phyloP scores from a whole-genome alignment of 2,329 filamentous ascomycete species.

The Beauveria sp. region DNA sequence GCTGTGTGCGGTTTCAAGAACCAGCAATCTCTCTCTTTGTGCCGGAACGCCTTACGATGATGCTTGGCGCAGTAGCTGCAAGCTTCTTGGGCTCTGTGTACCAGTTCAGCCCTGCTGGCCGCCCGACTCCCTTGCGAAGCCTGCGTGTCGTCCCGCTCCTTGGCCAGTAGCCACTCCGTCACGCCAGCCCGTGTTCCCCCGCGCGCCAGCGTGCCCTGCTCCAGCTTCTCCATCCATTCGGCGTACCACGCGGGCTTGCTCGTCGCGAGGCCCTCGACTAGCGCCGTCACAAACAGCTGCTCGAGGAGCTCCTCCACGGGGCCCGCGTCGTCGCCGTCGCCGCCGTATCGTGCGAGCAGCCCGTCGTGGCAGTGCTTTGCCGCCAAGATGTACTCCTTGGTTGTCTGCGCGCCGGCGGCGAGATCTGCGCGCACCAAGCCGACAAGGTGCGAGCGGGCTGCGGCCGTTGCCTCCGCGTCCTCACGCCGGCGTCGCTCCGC shows the following conservation, averaged over 20 bases:
- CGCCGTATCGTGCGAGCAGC: neutral
- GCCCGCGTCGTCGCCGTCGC: neutral
- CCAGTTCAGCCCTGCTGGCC: neutral
- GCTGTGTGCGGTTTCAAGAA: neutral
- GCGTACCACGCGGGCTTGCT: neutral
- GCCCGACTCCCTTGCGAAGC: too few relatives aligned
- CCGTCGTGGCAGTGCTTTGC: neutral
- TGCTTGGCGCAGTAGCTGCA: neutral
- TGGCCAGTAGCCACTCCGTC: slow-evolving; percentile 4
- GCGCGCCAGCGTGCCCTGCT: neutral
- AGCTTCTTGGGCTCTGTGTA: neutral
- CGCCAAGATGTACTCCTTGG: neutral
- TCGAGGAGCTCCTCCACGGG: neutral
- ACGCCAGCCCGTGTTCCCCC: neutral
- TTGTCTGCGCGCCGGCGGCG: neutral
- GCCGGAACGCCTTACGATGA: neutral
- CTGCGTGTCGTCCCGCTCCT: neutral
- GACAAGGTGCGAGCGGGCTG: neutral
- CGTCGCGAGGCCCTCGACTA: neutral
- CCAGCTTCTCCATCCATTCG: neutral
- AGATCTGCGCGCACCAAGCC: neutral
- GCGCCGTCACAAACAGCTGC: neutral
- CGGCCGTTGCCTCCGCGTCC: neutral
- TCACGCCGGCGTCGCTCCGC: neutral
- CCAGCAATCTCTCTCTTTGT: neutral